A percentile compares a stretch with the other conserved stretches of the same genome.
Evolutionary conservation across 768 basidiomycete species (phyloP).

Genomic region (Termitomyces eurrhizus): DNA sequence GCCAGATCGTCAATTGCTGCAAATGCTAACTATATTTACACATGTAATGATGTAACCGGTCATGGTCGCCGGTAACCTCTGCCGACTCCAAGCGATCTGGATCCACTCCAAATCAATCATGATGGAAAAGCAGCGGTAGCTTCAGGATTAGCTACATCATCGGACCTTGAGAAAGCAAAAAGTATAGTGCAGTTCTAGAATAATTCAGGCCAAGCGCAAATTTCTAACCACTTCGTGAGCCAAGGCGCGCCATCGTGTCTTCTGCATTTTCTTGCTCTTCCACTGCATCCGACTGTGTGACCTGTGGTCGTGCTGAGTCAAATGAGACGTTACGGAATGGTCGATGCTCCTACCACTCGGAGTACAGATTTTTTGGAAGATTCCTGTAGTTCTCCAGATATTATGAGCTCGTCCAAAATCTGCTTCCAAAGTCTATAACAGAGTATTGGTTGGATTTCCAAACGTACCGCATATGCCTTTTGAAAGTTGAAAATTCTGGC

Average conservation of each 20-base stretch:
- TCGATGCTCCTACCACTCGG: constrained; percentile 34
- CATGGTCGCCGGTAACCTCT: not conserved
- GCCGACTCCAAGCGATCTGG: not conserved
- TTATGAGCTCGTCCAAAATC: constrained; percentile 96
- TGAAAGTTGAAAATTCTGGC: constrained; percentile 98
- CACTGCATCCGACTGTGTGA: constrained; percentile 79
- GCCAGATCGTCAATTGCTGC: not conserved
- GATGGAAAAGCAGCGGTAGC: not conserved
- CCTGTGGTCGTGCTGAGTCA: constrained; percentile 37
- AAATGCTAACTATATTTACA: not conserved
- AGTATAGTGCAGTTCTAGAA: constrained; percentile 19
- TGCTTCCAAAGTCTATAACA: constrained; percentile 11
- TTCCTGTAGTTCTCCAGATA: constrained; percentile 96
- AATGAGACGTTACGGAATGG: not conserved
- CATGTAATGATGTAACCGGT: not conserved
- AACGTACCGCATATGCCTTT: constrained; percentile 87
- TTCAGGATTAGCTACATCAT: constrained; percentile 31
- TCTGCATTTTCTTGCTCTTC: constrained; percentile 86
- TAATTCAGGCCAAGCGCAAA: constrained; percentile 15
- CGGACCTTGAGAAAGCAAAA: constrained; percentile 34
- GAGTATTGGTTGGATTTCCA: not conserved
- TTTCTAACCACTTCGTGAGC: constrained; percentile 66
- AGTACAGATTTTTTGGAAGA: constrained; percentile 92
- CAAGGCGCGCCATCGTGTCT: constrained; percentile 74
- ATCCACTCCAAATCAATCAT: not conserved